Conservation (phyloP, 2,329 filamentous ascomycete genomes). For the Colletotrichum coccodes region DNA sequence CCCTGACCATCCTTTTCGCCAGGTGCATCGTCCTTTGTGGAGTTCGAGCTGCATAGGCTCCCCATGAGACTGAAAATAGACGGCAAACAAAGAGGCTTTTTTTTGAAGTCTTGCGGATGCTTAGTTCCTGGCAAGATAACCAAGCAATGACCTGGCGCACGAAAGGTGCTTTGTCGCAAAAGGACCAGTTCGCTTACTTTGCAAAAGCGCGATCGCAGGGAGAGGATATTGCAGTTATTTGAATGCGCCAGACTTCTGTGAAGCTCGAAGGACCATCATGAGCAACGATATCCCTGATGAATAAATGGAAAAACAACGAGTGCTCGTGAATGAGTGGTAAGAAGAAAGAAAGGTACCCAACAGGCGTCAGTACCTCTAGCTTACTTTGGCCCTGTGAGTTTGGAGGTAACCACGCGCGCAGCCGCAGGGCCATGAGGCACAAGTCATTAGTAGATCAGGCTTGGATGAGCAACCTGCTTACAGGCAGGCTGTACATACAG, state of each 20-base stretch:
- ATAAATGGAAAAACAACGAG: not conserved
- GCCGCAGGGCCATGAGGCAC: too few relatives aligned
- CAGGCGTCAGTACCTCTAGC: too few relatives aligned
- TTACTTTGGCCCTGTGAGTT: too few relatives aligned
- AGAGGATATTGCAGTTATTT: not conserved
- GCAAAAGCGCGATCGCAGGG: not conserved
- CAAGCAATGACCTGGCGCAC: not conserved
- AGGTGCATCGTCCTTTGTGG: conserved; percentile 32
- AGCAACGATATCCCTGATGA: not conserved
- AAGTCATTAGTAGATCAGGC: too few relatives aligned
- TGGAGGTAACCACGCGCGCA: too few relatives aligned
- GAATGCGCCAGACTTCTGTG: not conserved
- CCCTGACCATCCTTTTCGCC: conserved; percentile 32
- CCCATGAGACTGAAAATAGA: conserved; percentile 21
- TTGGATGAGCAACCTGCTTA: too few relatives aligned
- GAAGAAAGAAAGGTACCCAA: not conserved
- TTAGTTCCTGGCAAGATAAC: not conserved
- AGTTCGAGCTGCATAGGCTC: conserved; percentile 32
- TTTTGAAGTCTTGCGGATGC: not conserved
- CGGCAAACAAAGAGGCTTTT: not conserved
- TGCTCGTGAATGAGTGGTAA: too few relatives aligned
- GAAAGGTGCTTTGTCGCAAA: not conserved
- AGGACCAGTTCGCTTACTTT: not conserved
- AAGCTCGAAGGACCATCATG: not conserved
- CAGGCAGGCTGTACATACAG: too few relatives aligned